These are phyloP conservation scores for Podochytrium sp. DNA, from an alignment of 192 early-diverging fungal genomes.

Conservation along the genomic window DNA sequence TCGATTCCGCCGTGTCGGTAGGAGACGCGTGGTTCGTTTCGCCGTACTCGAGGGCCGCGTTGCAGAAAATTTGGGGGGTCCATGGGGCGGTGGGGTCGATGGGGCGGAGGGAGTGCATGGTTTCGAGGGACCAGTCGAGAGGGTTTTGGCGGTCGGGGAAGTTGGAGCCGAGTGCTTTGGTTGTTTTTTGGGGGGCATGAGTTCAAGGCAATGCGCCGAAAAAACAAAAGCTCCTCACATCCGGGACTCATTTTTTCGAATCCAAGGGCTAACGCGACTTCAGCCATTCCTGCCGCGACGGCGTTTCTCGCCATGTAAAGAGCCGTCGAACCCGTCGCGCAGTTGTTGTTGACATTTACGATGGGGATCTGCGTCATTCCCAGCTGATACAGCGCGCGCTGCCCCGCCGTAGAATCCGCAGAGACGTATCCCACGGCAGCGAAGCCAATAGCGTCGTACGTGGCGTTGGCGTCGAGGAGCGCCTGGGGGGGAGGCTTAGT, in stretches of 20 bases:
- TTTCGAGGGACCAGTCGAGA: constrained; percentile 58
- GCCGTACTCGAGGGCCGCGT: constrained; percentile 72
- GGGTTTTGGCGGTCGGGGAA: constrained; percentile 69
- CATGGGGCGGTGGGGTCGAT: constrained; percentile 56
- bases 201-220: background rate
- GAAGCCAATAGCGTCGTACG: constrained; percentile 68
- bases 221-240: background rate
- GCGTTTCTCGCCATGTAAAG: constrained; percentile 65
- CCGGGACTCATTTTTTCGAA: constrained; percentile 70
- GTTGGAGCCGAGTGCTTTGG: constrained; percentile 39
- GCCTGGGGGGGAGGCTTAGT: constrained; percentile 36
- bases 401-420: constrained; percentile 69
- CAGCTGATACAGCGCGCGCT: constrained; percentile 55
- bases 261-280: constrained; percentile 75
- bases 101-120: constrained; percentile 64
- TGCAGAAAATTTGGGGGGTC: constrained; percentile 74
- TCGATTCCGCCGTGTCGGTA: constrained; percentile 31
- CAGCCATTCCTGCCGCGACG: constrained; percentile 60
- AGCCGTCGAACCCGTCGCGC: constrained; percentile 76
- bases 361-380: constrained; percentile 58
- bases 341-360: constrained; percentile 78
- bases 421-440: constrained; percentile 38
- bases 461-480: constrained; percentile 69
- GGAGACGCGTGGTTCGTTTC: constrained; percentile 62
- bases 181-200: background rate